Evolutionary conservation across 192 early-diverging fungal species (phyloP).

Genomic region (Geranomyces variabilis): DNA sequence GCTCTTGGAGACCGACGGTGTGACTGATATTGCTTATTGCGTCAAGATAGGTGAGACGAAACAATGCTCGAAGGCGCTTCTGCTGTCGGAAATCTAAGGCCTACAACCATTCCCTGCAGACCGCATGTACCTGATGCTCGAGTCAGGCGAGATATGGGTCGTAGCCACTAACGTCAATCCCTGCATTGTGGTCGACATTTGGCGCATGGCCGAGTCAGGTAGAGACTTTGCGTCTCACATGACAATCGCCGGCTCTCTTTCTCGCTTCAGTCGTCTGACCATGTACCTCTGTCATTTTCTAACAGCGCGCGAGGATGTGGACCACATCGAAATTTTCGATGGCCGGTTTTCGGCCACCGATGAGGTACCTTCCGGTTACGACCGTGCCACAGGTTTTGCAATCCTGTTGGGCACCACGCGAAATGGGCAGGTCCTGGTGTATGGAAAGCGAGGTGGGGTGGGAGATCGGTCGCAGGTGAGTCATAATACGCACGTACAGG

Average conservation of each 20-base stretch:
- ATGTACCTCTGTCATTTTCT: no score
- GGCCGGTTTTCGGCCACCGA: conserved; percentile 34
- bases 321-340: conserved; percentile 39
- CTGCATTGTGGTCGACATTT: conserved; percentile 54
- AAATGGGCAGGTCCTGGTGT: conserved; percentile 59
- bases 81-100: no score
- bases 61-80: no score
- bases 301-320: conserved; percentile 42
- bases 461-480: conserved; percentile 50
- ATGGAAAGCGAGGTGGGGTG: conserved; percentile 45
- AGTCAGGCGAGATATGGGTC: conserved; percentile 55
- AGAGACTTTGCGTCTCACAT: neutral
- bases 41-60: conserved; percentile 38
- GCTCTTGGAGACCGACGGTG: conserved; percentile 51
- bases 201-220: conserved; percentile 39
- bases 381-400: conserved; percentile 34
- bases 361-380: conserved; percentile 18
- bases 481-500: neutral
- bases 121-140: conserved; percentile 52
- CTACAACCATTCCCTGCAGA: no score
- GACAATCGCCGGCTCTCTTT: no score
- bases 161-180: conserved; percentile 50
- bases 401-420: conserved; percentile 50
- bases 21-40: conserved; percentile 43
- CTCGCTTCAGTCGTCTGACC: no score